Evolutionary conservation across 768 basidiomycete genomes (phyloP).

Genomic region (Hydnum rufescens): DNA sequence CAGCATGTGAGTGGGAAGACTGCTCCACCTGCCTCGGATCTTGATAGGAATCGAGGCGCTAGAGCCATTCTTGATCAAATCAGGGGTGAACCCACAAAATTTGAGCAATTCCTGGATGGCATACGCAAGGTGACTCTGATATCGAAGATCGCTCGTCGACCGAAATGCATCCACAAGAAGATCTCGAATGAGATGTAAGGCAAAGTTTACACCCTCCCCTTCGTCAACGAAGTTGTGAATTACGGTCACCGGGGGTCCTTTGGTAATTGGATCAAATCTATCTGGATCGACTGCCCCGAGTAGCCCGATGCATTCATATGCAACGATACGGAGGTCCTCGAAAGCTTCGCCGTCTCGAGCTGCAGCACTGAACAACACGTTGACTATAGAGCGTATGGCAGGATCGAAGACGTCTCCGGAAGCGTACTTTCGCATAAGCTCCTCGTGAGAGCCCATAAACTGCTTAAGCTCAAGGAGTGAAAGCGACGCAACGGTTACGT

Average conservation of each 20-base stretch:
- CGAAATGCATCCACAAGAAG: slow-evolving; percentile 79
- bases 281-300: slow-evolving; percentile 93
- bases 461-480: slow-evolving; percentile 56
- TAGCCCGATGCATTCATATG: slow-evolving; percentile 80
- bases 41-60: slow-evolving; percentile 34
- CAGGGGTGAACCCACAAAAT: slow-evolving; percentile 69
- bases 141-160: slow-evolving; percentile 82
- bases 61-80: slow-evolving; percentile 42
- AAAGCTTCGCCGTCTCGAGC: slow-evolving; percentile 61
- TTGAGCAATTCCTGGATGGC: slow-evolving; percentile 79
- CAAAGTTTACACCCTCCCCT: slow-evolving; percentile 57
- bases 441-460: slow-evolving; percentile 27
- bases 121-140: slow-evolving; percentile 76
- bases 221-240: slow-evolving; percentile 65
- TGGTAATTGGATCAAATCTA: slow-evolving; percentile 47
- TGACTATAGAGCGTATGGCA: slow-evolving; percentile 44
- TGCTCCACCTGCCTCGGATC: slow-evolving; percentile 58
- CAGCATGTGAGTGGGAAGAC: slow-evolving; percentile 59
- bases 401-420: slow-evolving; percentile 80
- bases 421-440: slow-evolving; percentile 37
- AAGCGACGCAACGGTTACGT: slow-evolving; percentile 51
- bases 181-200: slow-evolving; percentile 65
- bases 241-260: slow-evolving; percentile 48
- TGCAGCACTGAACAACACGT: slow-evolving; percentile 44
- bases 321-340: slow-evolving; percentile 43